A percentile compares a stretch with the other conserved stretches of the same genome.
phyloP scores from a whole-genome alignment of 306 rosid genomes.

The Spatholobus suberectus region DNA sequence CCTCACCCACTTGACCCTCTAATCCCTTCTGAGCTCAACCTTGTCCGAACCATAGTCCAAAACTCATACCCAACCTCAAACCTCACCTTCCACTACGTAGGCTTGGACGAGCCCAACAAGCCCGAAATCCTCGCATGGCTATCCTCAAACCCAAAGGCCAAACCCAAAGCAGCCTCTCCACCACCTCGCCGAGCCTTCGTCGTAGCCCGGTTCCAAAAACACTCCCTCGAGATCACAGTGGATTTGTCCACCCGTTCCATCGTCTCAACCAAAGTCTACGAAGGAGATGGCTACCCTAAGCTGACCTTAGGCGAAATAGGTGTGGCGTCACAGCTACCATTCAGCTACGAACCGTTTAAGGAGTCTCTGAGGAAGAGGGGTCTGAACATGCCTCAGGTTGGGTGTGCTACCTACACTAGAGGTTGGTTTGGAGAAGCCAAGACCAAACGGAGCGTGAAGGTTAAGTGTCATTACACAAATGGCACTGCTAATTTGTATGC shows the following conservation, averaged over 20 bases:
- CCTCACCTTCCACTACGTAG: constrained; percentile 59
- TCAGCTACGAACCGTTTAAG: constrained; percentile 35
- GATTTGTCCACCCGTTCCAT: constrained; percentile 44
- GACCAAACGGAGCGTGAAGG: constrained; percentile 16
- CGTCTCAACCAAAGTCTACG: constrained; percentile 36
- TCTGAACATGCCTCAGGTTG: constrained; percentile 24
- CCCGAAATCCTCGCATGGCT: constrained; percentile 52
- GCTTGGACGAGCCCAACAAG: constrained; percentile 65
- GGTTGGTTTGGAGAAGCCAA: constrained; percentile 49
- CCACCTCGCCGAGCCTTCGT: constrained; percentile 61
- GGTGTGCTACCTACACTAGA: neutral
- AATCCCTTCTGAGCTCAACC: constrained; percentile 43
- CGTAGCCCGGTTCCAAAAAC: constrained; percentile 44
- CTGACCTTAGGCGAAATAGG: constrained; percentile 34
- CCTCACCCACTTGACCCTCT: constrained; percentile 63
- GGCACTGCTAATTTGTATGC: constrained; percentile 36
- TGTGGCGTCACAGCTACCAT: neutral
- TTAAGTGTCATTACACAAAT: constrained; percentile 35
- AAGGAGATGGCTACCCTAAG: constrained; percentile 58
- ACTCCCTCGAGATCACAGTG: constrained; percentile 52
- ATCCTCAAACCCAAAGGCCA: neutral
- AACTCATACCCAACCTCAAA: constrained; percentile 13
- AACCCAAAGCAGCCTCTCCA: neutral
- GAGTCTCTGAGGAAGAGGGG: constrained; percentile 36
- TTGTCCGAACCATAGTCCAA: constrained; percentile 39